Percentiles rank a stretch among this genome's conserved stretches.
Conservation (phyloP, 2,329 filamentous ascomycete species). For the Colletotrichum sp. region DNA sequence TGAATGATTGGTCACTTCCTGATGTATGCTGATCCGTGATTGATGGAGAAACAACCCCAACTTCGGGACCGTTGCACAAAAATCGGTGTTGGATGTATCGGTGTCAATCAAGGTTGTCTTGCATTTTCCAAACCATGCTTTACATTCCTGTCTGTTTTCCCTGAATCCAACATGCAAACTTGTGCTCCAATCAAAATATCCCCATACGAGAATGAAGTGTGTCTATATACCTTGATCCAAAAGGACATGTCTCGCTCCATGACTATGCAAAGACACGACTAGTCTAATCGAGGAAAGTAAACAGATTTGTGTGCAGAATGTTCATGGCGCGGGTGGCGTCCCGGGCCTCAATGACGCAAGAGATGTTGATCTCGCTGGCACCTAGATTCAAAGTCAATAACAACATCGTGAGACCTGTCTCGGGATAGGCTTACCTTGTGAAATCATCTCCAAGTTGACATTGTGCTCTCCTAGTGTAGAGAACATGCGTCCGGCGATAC, state of each 20-base stretch:
- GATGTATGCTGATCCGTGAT: not conserved
- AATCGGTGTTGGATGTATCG: not conserved
- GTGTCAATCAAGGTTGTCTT: not conserved
- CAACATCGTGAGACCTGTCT: conserved; percentile 54
- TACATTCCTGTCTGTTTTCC: not conserved
- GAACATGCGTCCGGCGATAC: conserved; percentile 94
- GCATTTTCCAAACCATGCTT: not conserved
- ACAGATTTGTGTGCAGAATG: conserved; percentile 94
- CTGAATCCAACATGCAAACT: not conserved
- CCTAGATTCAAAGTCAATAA: conserved; percentile 55
- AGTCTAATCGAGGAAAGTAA: conserved; percentile 84
- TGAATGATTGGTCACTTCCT: not conserved
- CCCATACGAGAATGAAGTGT: not conserved
- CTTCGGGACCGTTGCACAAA: not conserved
- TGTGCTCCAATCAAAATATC: not conserved
- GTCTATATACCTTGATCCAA: not conserved
- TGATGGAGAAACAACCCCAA: not conserved
- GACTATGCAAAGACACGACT: not conserved
- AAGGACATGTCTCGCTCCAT: not conserved
- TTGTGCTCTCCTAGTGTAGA: conserved; percentile 90
- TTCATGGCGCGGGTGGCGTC: conserved; percentile 95
- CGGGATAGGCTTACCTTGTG: conserved; percentile 72
- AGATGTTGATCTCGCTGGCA: conserved; percentile 98
- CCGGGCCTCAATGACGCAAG: conserved; percentile 90
- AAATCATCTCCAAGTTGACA: conserved; percentile 99